Conservation (phyloP, 106 monocot genomes). For the Allium cepa region DNA sequence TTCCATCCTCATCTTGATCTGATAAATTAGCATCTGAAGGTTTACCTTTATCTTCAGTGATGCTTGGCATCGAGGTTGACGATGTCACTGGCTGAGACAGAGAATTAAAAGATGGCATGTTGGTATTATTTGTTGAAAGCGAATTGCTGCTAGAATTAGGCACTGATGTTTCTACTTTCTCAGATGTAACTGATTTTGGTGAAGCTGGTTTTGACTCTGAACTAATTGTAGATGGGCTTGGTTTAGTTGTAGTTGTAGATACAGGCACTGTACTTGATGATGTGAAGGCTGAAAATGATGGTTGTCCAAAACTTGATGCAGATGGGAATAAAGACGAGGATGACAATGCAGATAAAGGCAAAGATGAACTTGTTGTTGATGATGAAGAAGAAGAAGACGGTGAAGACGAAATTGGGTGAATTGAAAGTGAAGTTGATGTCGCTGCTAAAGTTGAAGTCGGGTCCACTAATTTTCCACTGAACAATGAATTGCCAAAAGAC, state of each 20-base stretch:
- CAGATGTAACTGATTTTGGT: slow-evolving; percentile 10
- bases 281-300: neutral
- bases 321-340: too few relatives aligned
- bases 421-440: neutral
- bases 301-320: neutral
- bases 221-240: neutral
- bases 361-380: too few relatives aligned
- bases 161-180: neutral
- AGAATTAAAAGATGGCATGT: slow-evolving; percentile 6
- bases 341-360: too few relatives aligned
- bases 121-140: slow-evolving; percentile 5
- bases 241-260: slow-evolving; percentile 8
- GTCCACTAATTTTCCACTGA: neutral
- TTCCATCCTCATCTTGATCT: slow-evolving; percentile 68
- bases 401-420: neutral
- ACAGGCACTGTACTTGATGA: slow-evolving; percentile 4
- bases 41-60: slow-evolving; percentile 21
- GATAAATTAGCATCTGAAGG: slow-evolving; percentile 13
- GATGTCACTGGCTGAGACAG: slow-evolving; percentile 2
- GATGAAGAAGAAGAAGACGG: slow-evolving; percentile 4
- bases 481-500: slow-evolving; percentile 12
- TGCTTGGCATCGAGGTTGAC: neutral
- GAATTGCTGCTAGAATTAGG: slow-evolving; percentile 1
- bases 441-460: slow-evolving; percentile 10
- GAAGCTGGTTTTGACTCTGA: slow-evolving; percentile 13